Evolutionary conservation across 331 rosid species (phyloP).

Genomic region (Arachis monticola): DNA sequence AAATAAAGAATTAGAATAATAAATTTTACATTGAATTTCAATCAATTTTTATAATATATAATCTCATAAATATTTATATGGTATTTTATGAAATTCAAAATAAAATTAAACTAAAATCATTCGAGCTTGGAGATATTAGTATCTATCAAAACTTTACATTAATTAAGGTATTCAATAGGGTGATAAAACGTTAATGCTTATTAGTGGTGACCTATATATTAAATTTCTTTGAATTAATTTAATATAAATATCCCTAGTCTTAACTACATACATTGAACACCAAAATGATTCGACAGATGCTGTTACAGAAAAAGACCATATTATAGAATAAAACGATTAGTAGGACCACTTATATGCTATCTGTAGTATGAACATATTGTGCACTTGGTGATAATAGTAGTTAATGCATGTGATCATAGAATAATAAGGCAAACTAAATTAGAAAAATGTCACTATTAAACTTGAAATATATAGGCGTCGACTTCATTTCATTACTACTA

Average conservation of each 20-base stretch:
- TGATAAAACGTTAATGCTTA: conserved; percentile 14
- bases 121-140: not conserved
- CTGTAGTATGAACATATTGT: not conserved
- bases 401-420: not conserved
- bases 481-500: not conserved
- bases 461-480: not conserved
- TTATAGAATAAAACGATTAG: not conserved
- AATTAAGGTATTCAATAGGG: too few relatives aligned
- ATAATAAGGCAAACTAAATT: not conserved
- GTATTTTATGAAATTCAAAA: too few relatives aligned
- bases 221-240: not conserved
- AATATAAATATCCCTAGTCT: not conserved
- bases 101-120: too few relatives aligned
- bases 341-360: not conserved
- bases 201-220: not conserved
- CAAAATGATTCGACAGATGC: not conserved
- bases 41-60: too few relatives aligned
- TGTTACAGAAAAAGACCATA: not conserved
- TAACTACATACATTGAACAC: conserved; percentile 9
- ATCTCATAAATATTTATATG: too few relatives aligned
- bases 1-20: too few relatives aligned
- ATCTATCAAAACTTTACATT: not conserved
- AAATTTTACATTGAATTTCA: too few relatives aligned
- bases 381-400: not conserved
- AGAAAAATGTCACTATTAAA: not conserved